Percentiles rank a stretch among this genome's conserved stretches.
Evolutionary conservation across 352 stramenopile genomes (phyloP).

Genomic region (Phytophthora agathidicida): DNA sequence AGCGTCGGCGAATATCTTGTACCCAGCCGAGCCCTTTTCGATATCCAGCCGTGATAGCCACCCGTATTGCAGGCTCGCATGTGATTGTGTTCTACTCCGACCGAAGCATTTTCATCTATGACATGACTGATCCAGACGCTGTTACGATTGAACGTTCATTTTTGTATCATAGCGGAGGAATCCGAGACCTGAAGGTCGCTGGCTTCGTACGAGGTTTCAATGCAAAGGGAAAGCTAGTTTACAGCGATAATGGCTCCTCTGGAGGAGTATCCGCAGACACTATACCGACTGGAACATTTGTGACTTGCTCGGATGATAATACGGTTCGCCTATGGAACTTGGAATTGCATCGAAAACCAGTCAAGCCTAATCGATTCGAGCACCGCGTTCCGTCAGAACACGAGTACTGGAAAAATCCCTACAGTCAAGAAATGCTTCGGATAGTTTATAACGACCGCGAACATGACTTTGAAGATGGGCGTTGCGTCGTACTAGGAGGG

Average conservation of each 20-base stretch:
- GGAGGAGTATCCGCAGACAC: slow-evolving; percentile 14
- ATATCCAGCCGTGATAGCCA: slow-evolving; percentile 62
- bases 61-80: slow-evolving; percentile 66
- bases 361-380: slow-evolving; percentile 38
- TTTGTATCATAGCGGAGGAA: slow-evolving; percentile 75
- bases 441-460: slow-evolving; percentile 68
- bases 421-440: slow-evolving; percentile 75
- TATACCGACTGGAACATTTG: slow-evolving; percentile 69
- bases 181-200: slow-evolving; percentile 71
- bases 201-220: slow-evolving; percentile 58
- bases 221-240: slow-evolving; percentile 63
- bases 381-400: slow-evolving; percentile 6
- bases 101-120: slow-evolving; percentile 83
- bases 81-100: slow-evolving; percentile 80
- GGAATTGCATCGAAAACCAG: slow-evolving; percentile 59
- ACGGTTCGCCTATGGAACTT: slow-evolving; percentile 90
- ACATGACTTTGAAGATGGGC: slow-evolving; percentile 48
- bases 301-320: slow-evolving; percentile 88
- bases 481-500: slow-evolving; percentile 53
- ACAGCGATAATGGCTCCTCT: slow-evolving; percentile 28
- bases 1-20: slow-evolving; percentile 31
- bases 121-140: slow-evolving; percentile 55
- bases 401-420: slow-evolving; percentile 65
- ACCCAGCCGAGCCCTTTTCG: slow-evolving; percentile 58
- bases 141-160: slow-evolving; percentile 73